Percentiles rank a stretch among this genome's conserved stretches.
Evolutionary conservation across 495 filamentous ascomycete genomes (phyloP).

Genomic region (Aspergillus steynii): DNA sequence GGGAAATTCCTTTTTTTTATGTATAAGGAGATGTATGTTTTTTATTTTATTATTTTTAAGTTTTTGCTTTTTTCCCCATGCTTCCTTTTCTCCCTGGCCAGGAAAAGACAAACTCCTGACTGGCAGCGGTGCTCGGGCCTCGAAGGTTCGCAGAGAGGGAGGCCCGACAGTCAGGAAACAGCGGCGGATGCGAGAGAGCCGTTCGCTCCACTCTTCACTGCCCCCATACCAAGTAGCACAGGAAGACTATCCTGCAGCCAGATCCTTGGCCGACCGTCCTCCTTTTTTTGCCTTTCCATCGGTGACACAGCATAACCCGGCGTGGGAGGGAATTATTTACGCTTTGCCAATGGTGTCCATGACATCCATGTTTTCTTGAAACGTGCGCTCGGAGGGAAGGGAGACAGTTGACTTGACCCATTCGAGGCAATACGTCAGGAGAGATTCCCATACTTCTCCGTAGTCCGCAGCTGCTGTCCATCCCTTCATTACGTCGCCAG

Average conservation of each 20-base stretch:
- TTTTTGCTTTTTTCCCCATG: slow-evolving; percentile 7
- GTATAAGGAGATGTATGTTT: no score
- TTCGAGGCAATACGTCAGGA: background rate
- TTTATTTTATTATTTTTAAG: background rate
- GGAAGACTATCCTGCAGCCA: slow-evolving; percentile 18
- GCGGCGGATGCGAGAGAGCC: slow-evolving; percentile 39
- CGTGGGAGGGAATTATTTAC: slow-evolving; percentile 10
- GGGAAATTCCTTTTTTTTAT: slow-evolving; percentile 1
- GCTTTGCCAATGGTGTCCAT: background rate
- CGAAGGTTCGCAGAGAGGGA: slow-evolving; percentile 28
- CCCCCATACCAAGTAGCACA: slow-evolving; percentile 6
- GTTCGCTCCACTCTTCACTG: slow-evolving; percentile 40
- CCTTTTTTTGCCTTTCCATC: slow-evolving; percentile 4
- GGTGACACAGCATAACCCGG: slow-evolving; percentile 15
- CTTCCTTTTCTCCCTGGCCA: background rate
- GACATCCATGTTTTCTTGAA: slow-evolving; percentile 1
- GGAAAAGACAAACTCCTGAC: slow-evolving; percentile 10
- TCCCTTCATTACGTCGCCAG: background rate
- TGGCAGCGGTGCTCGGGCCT: slow-evolving; percentile 28
- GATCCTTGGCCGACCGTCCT: slow-evolving; percentile 12
- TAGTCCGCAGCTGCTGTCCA: background rate
- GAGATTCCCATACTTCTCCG: background rate
- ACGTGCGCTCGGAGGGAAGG: background rate
- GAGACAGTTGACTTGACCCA: background rate
- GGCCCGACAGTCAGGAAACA: slow-evolving; percentile 47